These are phyloP conservation scores for Rhizopogon vinicolor DNA, from an alignment of 768 basidiomycete species.

Conservation along the genomic window DNA sequence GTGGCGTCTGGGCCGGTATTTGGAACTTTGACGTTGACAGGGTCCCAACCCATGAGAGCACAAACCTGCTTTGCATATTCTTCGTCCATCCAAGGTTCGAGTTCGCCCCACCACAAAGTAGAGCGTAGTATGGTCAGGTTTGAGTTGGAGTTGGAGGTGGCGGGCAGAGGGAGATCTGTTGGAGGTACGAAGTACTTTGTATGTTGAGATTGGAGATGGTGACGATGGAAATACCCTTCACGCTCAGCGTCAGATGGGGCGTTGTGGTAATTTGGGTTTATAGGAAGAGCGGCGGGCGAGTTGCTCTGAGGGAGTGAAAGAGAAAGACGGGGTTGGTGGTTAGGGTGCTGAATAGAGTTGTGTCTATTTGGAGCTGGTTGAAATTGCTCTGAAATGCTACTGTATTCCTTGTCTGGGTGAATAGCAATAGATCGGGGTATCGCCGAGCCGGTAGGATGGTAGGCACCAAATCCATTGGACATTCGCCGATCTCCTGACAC, in stretches of 20 bases:
- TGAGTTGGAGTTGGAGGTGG: slow-evolving; percentile 24
- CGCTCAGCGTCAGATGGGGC: slow-evolving; percentile 19
- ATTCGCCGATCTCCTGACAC: slow-evolving; percentile 18
- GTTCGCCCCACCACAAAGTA: slow-evolving; percentile 82
- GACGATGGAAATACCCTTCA: slow-evolving; percentile 9
- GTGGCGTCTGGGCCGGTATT: slow-evolving; percentile 52
- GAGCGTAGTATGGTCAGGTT: slow-evolving; percentile 35
- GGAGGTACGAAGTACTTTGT: slow-evolving; percentile 12
- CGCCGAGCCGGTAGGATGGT: slow-evolving; percentile 20
- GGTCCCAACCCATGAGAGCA: slow-evolving; percentile 82
- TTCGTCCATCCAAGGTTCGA: slow-evolving; percentile 98
- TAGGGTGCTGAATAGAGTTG: slow-evolving; percentile 23
- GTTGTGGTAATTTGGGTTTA: slow-evolving; percentile 13
- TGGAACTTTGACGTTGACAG: slow-evolving; percentile 69
- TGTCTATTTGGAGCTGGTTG: slow-evolving; percentile 30
- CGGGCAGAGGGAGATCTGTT: slow-evolving; percentile 16
- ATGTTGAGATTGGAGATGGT: slow-evolving; percentile 12
- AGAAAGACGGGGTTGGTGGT: slow-evolving; percentile 38
- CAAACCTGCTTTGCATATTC: slow-evolving; percentile 90
- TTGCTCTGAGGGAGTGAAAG: slow-evolving; percentile 23
- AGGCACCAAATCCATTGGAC: slow-evolving; percentile 9
- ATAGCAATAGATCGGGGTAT: slow-evolving; percentile 30
- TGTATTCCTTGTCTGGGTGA: slow-evolving; percentile 34
- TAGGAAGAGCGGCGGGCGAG: slow-evolving; percentile 18
- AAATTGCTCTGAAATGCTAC: slow-evolving; percentile 24